A percentile compares a stretch with the other conserved stretches of the same genome.
Conservation (phyloP, 768 basidiomycete species). For the Multifurca ochricompacta region DNA sequence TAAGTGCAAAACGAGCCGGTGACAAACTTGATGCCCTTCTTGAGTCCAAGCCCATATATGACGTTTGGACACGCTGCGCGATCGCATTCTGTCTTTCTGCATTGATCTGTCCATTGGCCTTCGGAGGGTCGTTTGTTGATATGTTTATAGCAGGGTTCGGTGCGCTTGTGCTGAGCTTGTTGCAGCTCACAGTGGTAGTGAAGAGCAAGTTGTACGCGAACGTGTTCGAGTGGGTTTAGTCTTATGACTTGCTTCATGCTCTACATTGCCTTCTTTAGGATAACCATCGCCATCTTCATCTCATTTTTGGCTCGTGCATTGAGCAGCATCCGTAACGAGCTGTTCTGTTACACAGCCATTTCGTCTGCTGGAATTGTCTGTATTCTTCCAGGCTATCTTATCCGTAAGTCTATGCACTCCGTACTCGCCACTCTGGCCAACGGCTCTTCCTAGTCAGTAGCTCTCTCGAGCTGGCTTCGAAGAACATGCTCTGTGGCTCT, state of each 20-base stretch:
- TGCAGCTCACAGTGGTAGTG: slow-evolving; percentile 64
- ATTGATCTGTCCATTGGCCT: slow-evolving; percentile 76
- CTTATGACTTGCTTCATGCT: neutral
- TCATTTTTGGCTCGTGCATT: slow-evolving; percentile 76
- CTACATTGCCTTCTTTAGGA: slow-evolving; percentile 36
- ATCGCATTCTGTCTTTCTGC: slow-evolving; percentile 64
- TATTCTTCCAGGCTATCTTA: slow-evolving; percentile 81
- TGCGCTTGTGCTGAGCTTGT: slow-evolving; percentile 56
- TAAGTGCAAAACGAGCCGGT: slow-evolving; percentile 69
- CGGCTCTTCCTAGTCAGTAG: slow-evolving; percentile 53
- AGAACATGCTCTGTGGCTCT: slow-evolving; percentile 72
- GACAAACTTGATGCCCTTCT: slow-evolving; percentile 56
- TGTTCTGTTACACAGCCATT: slow-evolving; percentile 87
- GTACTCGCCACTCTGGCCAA: neutral
- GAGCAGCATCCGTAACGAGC: slow-evolving; percentile 61
- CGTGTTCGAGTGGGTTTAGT: slow-evolving; percentile 69
- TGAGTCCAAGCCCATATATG: slow-evolving; percentile 55
- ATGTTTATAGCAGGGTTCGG: slow-evolving; percentile 69
- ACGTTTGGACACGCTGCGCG: slow-evolving; percentile 49
- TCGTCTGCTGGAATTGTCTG: slow-evolving; percentile 80
- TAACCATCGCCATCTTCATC: slow-evolving; percentile 70
- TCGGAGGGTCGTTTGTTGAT: slow-evolving; percentile 76
- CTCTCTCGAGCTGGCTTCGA: slow-evolving; percentile 74
- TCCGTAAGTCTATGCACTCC: slow-evolving; percentile 41
- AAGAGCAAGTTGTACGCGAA: slow-evolving; percentile 79